Conservation (phyloP, 1,284 basidiomycete species). For the Agaricales sp. region DNA sequence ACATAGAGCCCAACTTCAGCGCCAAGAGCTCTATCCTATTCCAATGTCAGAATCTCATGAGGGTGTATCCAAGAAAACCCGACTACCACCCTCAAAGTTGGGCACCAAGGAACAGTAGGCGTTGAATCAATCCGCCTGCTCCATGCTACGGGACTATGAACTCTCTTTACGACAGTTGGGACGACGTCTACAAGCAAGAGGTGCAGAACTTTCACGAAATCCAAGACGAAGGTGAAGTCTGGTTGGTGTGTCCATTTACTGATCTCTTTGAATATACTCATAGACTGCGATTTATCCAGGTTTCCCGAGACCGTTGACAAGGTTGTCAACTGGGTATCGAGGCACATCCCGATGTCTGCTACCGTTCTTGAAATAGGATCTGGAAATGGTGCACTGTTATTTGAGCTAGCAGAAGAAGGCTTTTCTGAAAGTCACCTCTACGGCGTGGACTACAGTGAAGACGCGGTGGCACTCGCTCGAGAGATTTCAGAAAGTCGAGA, state of each 20-base stretch:
- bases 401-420: conserved; percentile 60
- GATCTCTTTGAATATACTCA: not conserved
- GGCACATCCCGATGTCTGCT: conserved; percentile 35
- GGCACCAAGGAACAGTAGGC: conserved; percentile 60
- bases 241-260: conserved; percentile 41
- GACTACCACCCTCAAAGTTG: conserved; percentile 49
- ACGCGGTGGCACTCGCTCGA: conserved; percentile 53
- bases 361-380: conserved; percentile 68
- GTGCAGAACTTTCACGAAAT: conserved; percentile 70
- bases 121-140: not conserved
- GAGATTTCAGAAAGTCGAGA: conserved; percentile 39
- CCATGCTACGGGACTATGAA: conserved; percentile 2
- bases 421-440: conserved; percentile 43
- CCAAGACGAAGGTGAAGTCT: conserved; percentile 84
- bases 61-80: conserved; percentile 16
- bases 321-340: conserved; percentile 41
- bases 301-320: not conserved
- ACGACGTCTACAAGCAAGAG: conserved; percentile 61
- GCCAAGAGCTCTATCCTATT: not conserved
- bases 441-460: conserved; percentile 80
- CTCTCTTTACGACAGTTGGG: conserved; percentile 42
- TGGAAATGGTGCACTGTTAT: conserved; percentile 80
- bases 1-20: too few relatives aligned
- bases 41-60: conserved; percentile 1
- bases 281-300: not conserved